Evolutionary conservation across 441 rosid genomes (phyloP).

Genomic region (Kokia cookei): DNA sequence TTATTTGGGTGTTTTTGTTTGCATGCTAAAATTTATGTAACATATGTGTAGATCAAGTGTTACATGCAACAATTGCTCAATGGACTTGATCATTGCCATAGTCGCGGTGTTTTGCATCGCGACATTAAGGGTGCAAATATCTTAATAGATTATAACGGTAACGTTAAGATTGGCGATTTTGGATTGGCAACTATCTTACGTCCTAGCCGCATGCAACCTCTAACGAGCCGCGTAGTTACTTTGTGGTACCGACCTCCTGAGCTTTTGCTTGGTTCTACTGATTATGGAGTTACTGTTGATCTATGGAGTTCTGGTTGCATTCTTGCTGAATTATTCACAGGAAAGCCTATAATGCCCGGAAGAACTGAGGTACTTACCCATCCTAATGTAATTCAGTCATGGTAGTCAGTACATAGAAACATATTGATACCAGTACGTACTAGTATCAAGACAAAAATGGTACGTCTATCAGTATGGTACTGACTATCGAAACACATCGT

Average conservation of each 20-base stretch:
- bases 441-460: too few species aligned
- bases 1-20: neutral
- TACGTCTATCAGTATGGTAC: too few species aligned
- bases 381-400: too few species aligned
- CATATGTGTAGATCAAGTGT: conserved; percentile 59
- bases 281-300: conserved; percentile 72
- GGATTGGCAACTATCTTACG: conserved; percentile 63
- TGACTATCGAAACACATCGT: too few species aligned
- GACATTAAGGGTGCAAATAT: conserved; percentile 88
- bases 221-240: conserved; percentile 85
- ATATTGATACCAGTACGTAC: too few species aligned
- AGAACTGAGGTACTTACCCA: conserved; percentile 64
- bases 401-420: too few species aligned
- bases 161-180: conserved; percentile 85
- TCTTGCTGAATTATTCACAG: conserved; percentile 75
- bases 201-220: conserved; percentile 53
- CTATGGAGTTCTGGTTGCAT: conserved; percentile 89
- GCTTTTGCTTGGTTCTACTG: conserved; percentile 79
- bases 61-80: conserved; percentile 47
- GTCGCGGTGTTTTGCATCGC: conserved; percentile 50
- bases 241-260: conserved; percentile 91
- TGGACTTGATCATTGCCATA: conserved; percentile 61
- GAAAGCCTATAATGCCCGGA: conserved; percentile 89
- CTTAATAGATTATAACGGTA: conserved; percentile 54
- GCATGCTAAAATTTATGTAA: conserved; percentile 12